Base-by-base conservation (phyloP, 805 yeast species). In the Starmerella roubikii region DNA sequence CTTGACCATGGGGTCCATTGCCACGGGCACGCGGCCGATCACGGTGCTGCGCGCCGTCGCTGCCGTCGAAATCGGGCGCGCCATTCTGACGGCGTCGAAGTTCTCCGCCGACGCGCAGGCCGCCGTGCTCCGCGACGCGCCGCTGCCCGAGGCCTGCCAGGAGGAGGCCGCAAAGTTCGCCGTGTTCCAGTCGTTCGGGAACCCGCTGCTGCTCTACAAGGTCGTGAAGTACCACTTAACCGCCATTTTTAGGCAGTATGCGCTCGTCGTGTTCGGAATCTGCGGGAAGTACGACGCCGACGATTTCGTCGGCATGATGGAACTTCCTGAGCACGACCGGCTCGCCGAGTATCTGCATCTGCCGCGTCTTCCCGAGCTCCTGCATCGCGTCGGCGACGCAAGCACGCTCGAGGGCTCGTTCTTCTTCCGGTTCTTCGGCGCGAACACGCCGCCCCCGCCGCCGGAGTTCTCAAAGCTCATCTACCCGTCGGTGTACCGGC, bases 401-500 rank as follows among this genome's bases (percentile, higher is more conserved):
- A 23, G 21, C 3, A 40, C 51, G 2, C 33, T 45, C 5, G 54
- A 49, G 30, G 40, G 45, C 4, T 3, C 16, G 20, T 41, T 32
- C 7, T 33, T 23, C 19, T 7, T 15, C 4, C 8, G 16, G 6
- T 20, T 8, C 33, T 25, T 33, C 17, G 13, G 16, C n/a, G n/a
- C 29, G n/a, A 17, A 11, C 13, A n/a, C 13, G 22, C 9, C 6
- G 16, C 7, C 20, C n/a, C 19, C 20, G 23, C 29, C 27, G 12
- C 41, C 15, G 17, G 16, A 11, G n/a, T 32, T 38, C 21, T 12
- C 31, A 24, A 32, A 28, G 15, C 33, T 79, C 17, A 74, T 71
- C 28, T 83, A 73, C 49, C 91, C 93, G 0, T 81, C 81, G 0
- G 52, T 69, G 2, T 59, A 78, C n/a, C 64, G 67, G 30, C 61